Evolutionary conservation across 345 rosid genomes (phyloP).

Genomic region (Moricandia arvensis): DNA sequence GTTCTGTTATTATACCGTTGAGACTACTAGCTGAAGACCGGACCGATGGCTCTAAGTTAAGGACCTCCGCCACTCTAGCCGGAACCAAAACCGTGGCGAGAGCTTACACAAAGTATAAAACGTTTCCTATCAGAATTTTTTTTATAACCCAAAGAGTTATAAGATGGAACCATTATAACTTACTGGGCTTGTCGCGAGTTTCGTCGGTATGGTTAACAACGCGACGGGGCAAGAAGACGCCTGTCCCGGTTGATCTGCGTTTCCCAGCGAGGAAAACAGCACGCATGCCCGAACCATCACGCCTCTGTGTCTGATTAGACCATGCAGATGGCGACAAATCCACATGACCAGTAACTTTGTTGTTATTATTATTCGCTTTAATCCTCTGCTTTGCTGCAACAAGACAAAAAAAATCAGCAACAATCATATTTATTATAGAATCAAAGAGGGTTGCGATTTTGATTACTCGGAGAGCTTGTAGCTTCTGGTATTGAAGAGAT

Average conservation of each 20-base stretch:
- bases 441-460: neutral
- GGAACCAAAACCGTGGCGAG: constrained; percentile 70
- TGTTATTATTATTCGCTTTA: neutral
- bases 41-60: constrained; percentile 50
- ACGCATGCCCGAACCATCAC: constrained; percentile 51
- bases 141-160: too few relatives aligned
- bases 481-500: constrained; percentile 50
- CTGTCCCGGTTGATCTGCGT: constrained; percentile 73
- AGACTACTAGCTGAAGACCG: constrained; percentile 24
- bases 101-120: constrained; percentile 9
- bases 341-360: constrained; percentile 27
- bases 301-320: constrained; percentile 41
- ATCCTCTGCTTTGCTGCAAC: constrained; percentile 37
- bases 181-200: constrained; percentile 62
- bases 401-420: neutral
- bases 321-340: constrained; percentile 57
- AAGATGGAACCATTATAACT: neutral
- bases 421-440: too few relatives aligned
- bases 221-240: constrained; percentile 88
- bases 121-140: neutral
- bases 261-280: constrained; percentile 59
- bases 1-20: neutral
- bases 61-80: constrained; percentile 71
- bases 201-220: constrained; percentile 30
- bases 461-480: constrained; percentile 57